Conservation (phyloP, 306 rosid species). For the Gastrolobium villosum region DNA sequence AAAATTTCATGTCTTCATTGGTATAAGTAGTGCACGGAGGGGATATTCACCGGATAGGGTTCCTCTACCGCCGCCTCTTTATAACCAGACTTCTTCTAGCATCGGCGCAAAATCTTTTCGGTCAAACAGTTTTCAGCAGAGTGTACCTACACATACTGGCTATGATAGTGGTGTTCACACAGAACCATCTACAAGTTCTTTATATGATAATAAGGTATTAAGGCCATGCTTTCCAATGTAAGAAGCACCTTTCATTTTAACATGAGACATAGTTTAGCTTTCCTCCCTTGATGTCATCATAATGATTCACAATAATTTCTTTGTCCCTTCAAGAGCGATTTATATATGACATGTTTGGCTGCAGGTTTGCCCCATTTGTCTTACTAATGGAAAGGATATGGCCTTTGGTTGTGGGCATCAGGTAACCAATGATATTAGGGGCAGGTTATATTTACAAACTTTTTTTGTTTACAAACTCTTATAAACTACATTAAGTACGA, state of each 20-base stretch:
- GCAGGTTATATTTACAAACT: too few species aligned
- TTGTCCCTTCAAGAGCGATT: slow-evolving; percentile 11
- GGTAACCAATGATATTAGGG: slow-evolving; percentile 64
- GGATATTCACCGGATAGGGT: slow-evolving; percentile 71
- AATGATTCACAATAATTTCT: not conserved
- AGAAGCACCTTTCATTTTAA: slow-evolving; percentile 12
- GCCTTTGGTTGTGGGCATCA: slow-evolving; percentile 96
- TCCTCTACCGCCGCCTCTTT: slow-evolving; percentile 79
- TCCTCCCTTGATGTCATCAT: slow-evolving; percentile 17
- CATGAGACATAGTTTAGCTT: not conserved
- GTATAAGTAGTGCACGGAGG: slow-evolving; percentile 51
- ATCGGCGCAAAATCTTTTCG: slow-evolving; percentile 45
- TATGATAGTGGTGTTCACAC: slow-evolving; percentile 48
- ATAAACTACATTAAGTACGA: too few species aligned
- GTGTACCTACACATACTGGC: slow-evolving; percentile 36
- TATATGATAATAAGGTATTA: slow-evolving; percentile 76
- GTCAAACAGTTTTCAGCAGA: slow-evolving; percentile 59
- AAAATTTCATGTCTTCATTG: slow-evolving; percentile 38
- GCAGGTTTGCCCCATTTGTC: slow-evolving; percentile 88
- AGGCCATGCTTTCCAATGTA: slow-evolving; percentile 12
- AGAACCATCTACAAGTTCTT: slow-evolving; percentile 59
- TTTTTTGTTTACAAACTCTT: too few species aligned
- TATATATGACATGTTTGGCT: slow-evolving; percentile 19
- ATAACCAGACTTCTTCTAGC: slow-evolving; percentile 53
- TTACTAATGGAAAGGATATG: slow-evolving; percentile 75